A percentile compares a stretch with the other conserved stretches of the same genome.
These are phyloP conservation scores for Mesembryanthemum crystallinum DNA, from an alignment of 148 eudicot genomes.

Conservation along the genomic window DNA sequence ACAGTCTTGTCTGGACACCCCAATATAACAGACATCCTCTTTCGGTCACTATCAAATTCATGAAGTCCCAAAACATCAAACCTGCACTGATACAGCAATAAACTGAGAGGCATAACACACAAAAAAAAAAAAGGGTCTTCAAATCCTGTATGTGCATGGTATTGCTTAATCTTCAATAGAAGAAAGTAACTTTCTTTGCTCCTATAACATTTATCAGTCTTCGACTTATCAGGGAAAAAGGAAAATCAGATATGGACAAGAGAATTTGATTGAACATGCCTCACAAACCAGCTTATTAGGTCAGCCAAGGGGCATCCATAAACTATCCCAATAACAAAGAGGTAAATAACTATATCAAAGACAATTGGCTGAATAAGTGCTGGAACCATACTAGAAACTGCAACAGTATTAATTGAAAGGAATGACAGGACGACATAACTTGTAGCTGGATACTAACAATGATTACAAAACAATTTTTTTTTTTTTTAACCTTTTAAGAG, in stretches of 20 bases:
- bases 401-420: background rate
- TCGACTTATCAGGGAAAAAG: no score
- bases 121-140: slow-evolving; percentile 1
- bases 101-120: slow-evolving; percentile 8
- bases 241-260: no score
- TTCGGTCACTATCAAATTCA: slow-evolving; percentile 96
- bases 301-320: background rate
- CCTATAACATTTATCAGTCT: background rate
- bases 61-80: slow-evolving; percentile 93
- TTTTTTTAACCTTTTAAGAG: background rate
- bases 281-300: background rate
- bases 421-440: background rate
- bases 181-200: background rate
- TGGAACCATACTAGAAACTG: background rate
- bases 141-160: background rate
- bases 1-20: slow-evolving; percentile 81
- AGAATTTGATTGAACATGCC: background rate
- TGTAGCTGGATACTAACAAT: background rate
- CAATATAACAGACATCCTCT: slow-evolving; percentile 96
- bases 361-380: background rate
- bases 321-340: background rate
- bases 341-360: background rate
- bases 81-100: slow-evolving; percentile 47
- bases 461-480: background rate
- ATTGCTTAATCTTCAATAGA: background rate